phyloP scores from a whole-genome alignment of 768 basidiomycete species.

The Cystofilobasidium macerans region DNA sequence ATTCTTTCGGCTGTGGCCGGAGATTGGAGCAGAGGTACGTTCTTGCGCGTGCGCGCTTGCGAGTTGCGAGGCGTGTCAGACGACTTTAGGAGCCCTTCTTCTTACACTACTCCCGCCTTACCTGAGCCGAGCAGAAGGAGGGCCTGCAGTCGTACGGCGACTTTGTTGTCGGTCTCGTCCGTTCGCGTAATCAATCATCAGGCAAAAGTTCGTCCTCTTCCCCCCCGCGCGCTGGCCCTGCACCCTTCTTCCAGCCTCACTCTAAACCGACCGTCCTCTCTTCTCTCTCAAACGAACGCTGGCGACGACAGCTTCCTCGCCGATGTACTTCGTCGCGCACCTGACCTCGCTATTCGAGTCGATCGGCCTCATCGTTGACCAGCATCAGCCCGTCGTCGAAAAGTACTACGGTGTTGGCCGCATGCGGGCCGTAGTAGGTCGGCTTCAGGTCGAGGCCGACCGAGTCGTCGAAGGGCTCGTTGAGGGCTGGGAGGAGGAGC shows the following conservation, averaged over 20 bases:
- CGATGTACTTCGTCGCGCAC: constrained; percentile 78
- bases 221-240: constrained; percentile 12
- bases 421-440: constrained; percentile 64
- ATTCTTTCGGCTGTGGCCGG: constrained; percentile 94
- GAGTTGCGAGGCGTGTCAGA: no score
- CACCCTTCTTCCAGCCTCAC: constrained; percentile 16
- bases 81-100: not conserved
- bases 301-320: constrained; percentile 82
- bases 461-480: constrained; percentile 63
- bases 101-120: not conserved
- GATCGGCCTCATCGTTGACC: constrained; percentile 89
- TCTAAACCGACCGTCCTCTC: constrained; percentile 9
- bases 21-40: constrained; percentile 70
- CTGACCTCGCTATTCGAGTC: constrained; percentile 88
- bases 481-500: constrained; percentile 83
- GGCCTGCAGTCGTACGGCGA: constrained; percentile 84
- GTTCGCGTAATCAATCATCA: constrained; percentile 60
- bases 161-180: constrained; percentile 84
- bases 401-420: constrained; percentile 89
- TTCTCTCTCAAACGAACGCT: no score
- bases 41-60: no score
- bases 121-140: constrained; percentile 43
- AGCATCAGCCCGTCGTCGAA: constrained; percentile 94
- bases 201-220: constrained; percentile 56
- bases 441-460: constrained; percentile 76